phyloP scores from a whole-genome alignment of 352 stramenopile genomes.

The Ophiocytium majus region DNA sequence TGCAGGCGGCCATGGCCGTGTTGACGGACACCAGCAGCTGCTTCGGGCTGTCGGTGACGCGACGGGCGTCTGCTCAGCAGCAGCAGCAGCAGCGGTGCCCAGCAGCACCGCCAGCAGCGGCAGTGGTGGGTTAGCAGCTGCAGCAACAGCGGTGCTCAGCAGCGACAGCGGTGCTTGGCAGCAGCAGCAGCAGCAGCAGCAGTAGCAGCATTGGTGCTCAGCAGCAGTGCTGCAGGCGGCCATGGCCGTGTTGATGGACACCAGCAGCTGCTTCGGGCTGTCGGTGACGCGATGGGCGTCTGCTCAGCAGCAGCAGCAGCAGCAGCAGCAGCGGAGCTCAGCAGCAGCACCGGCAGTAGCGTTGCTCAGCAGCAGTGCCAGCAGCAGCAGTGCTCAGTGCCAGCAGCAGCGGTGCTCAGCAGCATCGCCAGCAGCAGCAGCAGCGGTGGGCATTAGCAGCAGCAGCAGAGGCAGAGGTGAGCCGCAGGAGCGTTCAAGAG shows the following conservation, averaged over 20 bases:
- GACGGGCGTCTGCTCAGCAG: not conserved
- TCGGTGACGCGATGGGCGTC: not conserved
- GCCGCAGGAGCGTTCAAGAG: not conserved
- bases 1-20: conserved; percentile 52
- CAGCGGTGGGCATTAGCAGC: conserved; percentile 2
- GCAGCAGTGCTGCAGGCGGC: conserved; percentile 39
- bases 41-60: not conserved
- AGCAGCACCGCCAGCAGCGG: too few relatives aligned
- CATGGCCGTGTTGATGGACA: conserved; percentile 55
- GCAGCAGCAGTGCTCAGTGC: too few relatives aligned
- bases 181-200: too few relatives aligned
- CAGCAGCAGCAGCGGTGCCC: too few relatives aligned
- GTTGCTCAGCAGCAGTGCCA: too few relatives aligned
- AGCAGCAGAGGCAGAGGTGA: not conserved
- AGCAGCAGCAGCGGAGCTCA: too few relatives aligned
- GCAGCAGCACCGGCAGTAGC: too few relatives aligned
- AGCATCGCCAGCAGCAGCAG: not conserved
- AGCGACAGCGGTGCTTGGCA: too few relatives aligned
- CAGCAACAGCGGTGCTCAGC: too few relatives aligned
- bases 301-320: not conserved
- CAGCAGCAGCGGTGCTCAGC: not conserved
- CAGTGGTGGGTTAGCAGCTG: too few relatives aligned
- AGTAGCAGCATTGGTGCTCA: too few relatives aligned
- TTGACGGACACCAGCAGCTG: conserved; percentile 50
- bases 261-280: conserved; percentile 25